Evolutionary conservation across 164 flowering plant species (phyloP).

Genomic region (Brasenia schreberi): DNA sequence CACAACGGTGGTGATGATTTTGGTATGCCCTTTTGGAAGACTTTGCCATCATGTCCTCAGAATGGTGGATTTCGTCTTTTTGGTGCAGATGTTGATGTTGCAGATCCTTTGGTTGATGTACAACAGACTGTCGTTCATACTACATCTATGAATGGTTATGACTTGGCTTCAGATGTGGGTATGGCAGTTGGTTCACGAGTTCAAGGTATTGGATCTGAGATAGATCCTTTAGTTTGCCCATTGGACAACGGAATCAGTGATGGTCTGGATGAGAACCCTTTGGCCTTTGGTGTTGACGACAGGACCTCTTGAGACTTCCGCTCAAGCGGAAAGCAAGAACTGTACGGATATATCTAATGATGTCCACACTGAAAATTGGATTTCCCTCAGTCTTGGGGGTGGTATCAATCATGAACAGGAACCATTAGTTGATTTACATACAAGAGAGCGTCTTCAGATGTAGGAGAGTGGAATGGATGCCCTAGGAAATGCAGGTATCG

Average conservation of each 20-base stretch:
- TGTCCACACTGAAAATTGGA: no score
- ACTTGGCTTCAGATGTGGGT: neutral
- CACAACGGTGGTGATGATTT: constrained; percentile 38
- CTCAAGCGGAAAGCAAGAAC: no score
- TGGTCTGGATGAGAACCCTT: constrained; percentile 61
- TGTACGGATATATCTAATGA: neutral
- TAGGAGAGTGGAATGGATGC: constrained; percentile 19
- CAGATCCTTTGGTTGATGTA: constrained; percentile 14
- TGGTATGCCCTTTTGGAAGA: constrained; percentile 36
- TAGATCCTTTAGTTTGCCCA: constrained; percentile 1
- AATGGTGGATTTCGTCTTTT: constrained; percentile 50
- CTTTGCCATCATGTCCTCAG: constrained; percentile 22
- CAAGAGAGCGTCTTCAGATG: constrained; percentile 30
- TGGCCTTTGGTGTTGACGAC: constrained; percentile 60
- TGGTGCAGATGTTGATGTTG: constrained; percentile 40
- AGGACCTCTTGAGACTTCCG: no score
- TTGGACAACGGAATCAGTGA: constrained; percentile 28
- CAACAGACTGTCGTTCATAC: constrained; percentile 33
- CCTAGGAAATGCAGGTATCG: no score
- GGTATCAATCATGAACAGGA: no score
- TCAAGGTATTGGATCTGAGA: no score
- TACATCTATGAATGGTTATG: constrained; percentile 40
- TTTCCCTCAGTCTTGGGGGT: no score
- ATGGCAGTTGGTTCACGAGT: constrained; percentile 24
- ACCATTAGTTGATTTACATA: neutral